Evolutionary conservation across 1,284 basidiomycete species (phyloP), one percentile per base, ranked within the genome.

Genomic region (Trichosporon faecale): DNA sequence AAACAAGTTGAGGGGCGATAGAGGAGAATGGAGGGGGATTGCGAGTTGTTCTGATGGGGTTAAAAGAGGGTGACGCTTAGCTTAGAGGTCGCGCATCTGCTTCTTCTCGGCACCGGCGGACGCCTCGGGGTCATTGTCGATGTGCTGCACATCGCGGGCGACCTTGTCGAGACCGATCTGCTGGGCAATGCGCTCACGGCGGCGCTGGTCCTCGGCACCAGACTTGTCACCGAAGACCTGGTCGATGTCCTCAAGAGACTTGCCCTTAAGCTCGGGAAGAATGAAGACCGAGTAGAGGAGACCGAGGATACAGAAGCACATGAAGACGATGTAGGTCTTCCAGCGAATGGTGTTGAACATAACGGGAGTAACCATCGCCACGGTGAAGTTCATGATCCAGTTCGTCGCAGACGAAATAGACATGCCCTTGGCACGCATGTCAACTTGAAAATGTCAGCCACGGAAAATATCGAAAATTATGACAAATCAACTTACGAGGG

Each of bases 131-230:
- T 61, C 29, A 40, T 63, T 31, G 46, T 83, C 82, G 63, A 77
- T 68, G 75, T 83, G 80, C 67, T 76, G 69, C 44, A 82, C 73
- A 9, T 81, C 72, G 18, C 70, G 66, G 6, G 78, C 80, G 16
- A 78, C 72, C 76, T 83, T 83, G 77, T 83, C 81, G 40, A 83
- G 76, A 23, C 82, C 82, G 61, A 83, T 82, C 76, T 83, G 78
- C 69, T 76, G 74, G 66, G 82, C 81, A 64, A 83, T 75, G 49
- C 79, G 74, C 68, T 82, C 79, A 68, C 80, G 74, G 64, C 82
- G 74, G 11, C 67, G 75, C 66, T 75, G 69, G 75, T 83, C 82
- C 68, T 83, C 79, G 57, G 77, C 74, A 64, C 79, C 80, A 11
- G 78, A 76, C 12, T 66, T 70, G 74, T 83, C 82, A 66, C 78